Conservation (phyloP, 2,329 filamentous ascomycete species). For the Calonectria henricotiae region DNA sequence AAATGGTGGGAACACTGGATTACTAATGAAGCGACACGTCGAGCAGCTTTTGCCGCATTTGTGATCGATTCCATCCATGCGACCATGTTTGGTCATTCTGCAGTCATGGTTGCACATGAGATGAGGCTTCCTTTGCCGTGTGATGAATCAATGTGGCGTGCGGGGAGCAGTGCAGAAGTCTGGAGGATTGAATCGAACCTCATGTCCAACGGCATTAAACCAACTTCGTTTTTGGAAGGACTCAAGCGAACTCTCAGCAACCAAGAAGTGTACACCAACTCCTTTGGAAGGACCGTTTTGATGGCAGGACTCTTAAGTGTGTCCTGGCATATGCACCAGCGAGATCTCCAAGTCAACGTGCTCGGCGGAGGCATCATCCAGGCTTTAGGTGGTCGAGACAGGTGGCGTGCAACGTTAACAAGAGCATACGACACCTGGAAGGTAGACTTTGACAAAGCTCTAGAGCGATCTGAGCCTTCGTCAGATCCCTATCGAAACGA, state of each 20-base stretch:
- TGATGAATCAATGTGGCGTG: slow-evolving; percentile 93
- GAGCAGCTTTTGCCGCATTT: slow-evolving; percentile 94
- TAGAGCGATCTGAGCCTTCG: slow-evolving; percentile 73
- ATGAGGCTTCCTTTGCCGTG: slow-evolving; percentile 93
- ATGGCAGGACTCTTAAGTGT: slow-evolving; percentile 96
- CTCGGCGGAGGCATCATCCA: slow-evolving; percentile 81
- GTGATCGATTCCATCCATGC: slow-evolving; percentile 96
- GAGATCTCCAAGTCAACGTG: slow-evolving; percentile 92
- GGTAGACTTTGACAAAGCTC: slow-evolving; percentile 87
- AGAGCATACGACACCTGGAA: slow-evolving; percentile 96
- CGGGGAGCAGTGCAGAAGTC: slow-evolving; percentile 89
- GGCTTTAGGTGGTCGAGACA: slow-evolving; percentile 88
- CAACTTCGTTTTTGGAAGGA: slow-evolving; percentile 90
- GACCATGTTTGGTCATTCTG: slow-evolving; percentile 98
- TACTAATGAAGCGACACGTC: slow-evolving; percentile 89
- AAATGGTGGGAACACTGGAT: slow-evolving; percentile 99
- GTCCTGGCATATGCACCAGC: slow-evolving; percentile 97
- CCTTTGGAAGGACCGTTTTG: slow-evolving; percentile 92
- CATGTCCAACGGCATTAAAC: slow-evolving; percentile 85
- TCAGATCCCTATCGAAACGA: slow-evolving; percentile 72
- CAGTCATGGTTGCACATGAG: slow-evolving; percentile 97
- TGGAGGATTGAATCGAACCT: slow-evolving; percentile 86
- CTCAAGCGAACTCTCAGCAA: slow-evolving; percentile 90
- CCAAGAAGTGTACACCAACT: slow-evolving; percentile 90
- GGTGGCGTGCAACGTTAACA: slow-evolving; percentile 90